Conservation (phyloP, 208 protist species). For the Leishmania tropica region DNA sequence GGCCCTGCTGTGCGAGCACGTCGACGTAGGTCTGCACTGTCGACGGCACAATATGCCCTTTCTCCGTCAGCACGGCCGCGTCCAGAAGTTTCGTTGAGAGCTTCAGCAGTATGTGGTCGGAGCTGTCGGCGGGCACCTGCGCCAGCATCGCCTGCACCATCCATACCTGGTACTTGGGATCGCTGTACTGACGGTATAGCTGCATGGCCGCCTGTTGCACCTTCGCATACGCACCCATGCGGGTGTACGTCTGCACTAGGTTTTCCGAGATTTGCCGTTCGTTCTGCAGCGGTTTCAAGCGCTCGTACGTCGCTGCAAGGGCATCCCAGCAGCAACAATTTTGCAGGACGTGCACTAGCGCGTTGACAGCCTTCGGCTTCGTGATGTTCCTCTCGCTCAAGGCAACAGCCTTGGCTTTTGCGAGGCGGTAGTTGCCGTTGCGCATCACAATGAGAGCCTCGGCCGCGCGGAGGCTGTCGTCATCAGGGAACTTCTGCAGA, state of each 20-base stretch:
- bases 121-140: conserved; percentile 70
- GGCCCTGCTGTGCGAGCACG: conserved; percentile 69
- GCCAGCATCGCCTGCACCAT: conserved; percentile 78
- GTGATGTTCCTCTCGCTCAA: conserved; percentile 50
- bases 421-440: conserved; percentile 33
- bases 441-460: conserved; percentile 63
- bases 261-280: conserved; percentile 68
- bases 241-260: conserved; percentile 75
- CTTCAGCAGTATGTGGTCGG: conserved; percentile 73
- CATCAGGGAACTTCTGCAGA: conserved; percentile 59
- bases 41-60: conserved; percentile 54
- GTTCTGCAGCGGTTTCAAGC: conserved; percentile 54
- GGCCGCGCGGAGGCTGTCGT: conserved; percentile 56
- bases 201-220: conserved; percentile 63
- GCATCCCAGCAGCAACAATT: conserved; percentile 75
- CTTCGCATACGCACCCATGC: conserved; percentile 77
- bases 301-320: conserved; percentile 68
- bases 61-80: conserved; percentile 60
- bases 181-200: conserved; percentile 62
- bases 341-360: conserved; percentile 69
- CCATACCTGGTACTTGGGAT: conserved; percentile 83
- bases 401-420: conserved; percentile 49
- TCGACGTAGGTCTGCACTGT: conserved; percentile 83
- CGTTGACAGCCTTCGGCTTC: conserved; percentile 61
- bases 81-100: conserved; percentile 74